phyloP scores from a whole-genome alignment of 225 moss, liverwort and hornwort species.

The Sphagnum contortum region DNA sequence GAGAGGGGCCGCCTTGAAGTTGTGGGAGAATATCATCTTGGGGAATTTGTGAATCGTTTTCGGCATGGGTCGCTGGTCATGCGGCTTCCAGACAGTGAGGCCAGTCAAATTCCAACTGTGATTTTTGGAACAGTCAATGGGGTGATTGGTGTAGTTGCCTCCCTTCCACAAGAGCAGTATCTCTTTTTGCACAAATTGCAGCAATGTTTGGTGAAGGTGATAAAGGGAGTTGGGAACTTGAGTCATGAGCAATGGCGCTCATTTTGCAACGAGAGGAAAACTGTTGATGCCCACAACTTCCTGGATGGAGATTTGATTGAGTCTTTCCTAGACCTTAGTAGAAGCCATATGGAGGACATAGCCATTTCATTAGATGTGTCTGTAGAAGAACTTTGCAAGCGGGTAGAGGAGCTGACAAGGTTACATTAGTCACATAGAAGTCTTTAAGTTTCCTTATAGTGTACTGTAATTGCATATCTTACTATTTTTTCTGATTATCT shows the following conservation, averaged over 20 bases:
- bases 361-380: conserved; percentile 47
- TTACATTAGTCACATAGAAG: conserved; percentile 44
- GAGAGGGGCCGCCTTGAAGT: conserved; percentile 91
- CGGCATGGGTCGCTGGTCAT: conserved; percentile 95
- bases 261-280: conserved; percentile 86
- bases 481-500: no score
- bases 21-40: conserved; percentile 88
- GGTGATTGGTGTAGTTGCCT: conserved; percentile 94
- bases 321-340: conserved; percentile 79
- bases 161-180: conserved; percentile 84
- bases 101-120: conserved; percentile 84
- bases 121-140: conserved; percentile 95
- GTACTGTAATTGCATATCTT: no score
- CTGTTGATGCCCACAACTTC: conserved; percentile 82
- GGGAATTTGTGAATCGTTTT: conserved; percentile 95
- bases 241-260: conserved; percentile 97
- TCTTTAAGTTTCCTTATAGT: no score
- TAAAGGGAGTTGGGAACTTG: conserved; percentile 88
- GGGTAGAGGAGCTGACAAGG: conserved; percentile 89
- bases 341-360: conserved; percentile 88
- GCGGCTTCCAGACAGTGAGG: conserved; percentile 87
- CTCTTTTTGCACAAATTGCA: conserved; percentile 71
- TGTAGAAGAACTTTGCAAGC: conserved; percentile 92
- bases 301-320: conserved; percentile 90
- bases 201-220: conserved; percentile 83